phyloP scores from a whole-genome alignment of 345 rosid genomes.

The Gossypium sturtianum region DNA sequence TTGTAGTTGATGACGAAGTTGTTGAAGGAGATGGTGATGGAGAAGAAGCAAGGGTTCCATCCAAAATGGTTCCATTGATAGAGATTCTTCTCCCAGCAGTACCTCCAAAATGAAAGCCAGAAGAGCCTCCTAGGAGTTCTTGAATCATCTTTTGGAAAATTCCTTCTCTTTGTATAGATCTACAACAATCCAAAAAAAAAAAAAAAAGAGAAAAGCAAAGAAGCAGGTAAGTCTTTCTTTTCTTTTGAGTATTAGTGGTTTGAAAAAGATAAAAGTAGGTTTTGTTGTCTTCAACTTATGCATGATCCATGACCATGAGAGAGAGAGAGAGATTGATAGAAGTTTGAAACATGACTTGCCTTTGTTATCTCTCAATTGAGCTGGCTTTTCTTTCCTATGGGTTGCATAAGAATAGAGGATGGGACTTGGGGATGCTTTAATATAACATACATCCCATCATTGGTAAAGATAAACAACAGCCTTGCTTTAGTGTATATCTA shows the following conservation, averaged over 20 bases:
- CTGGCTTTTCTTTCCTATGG: constrained; percentile 8
- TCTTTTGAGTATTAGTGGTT: constrained; percentile 31
- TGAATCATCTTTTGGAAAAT: constrained; percentile 49
- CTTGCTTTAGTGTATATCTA: background rate
- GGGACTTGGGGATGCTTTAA: constrained; percentile 14
- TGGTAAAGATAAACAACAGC: constrained; percentile 2
- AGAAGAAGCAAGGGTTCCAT: constrained; percentile 29
- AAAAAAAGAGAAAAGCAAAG: constrained; percentile 42
- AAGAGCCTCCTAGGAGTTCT: constrained; percentile 54
- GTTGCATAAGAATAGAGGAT: constrained; percentile 21
- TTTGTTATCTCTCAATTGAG: constrained; percentile 22
- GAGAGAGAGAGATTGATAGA: constrained; percentile 5
- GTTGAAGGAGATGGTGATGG: constrained; percentile 31
- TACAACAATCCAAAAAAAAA: constrained; percentile 59
- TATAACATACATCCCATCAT: constrained; percentile 5
- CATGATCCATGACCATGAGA: background rate
- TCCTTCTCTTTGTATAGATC: constrained; percentile 32
- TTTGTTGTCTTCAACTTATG: constrained; percentile 25
- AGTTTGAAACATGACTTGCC: constrained; percentile 23
- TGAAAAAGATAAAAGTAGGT: constrained; percentile 29
- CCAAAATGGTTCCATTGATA: constrained; percentile 37
- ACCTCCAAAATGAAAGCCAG: constrained; percentile 31
- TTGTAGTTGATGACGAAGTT: constrained; percentile 14
- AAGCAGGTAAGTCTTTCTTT: constrained; percentile 28
- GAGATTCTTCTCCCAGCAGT: constrained; percentile 30